Conservation (phyloP, 371 early-diverging fungal genomes). For the Mortierella sp. region DNA sequence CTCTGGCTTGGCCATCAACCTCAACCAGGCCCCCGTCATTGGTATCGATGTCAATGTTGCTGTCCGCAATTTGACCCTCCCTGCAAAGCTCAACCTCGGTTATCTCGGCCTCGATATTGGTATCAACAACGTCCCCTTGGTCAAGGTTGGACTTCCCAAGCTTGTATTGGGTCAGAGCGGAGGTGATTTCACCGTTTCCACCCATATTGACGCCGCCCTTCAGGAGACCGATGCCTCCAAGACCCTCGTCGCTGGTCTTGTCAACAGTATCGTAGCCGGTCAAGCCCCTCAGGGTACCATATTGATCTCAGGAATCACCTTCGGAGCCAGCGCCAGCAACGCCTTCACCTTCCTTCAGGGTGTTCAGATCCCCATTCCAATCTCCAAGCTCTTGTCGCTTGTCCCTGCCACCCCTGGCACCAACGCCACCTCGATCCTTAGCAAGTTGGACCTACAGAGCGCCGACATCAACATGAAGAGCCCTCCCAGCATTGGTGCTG, state of each 20-base stretch:
- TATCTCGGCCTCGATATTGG: conserved; percentile 49
- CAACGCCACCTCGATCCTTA: conserved; percentile 35
- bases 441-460: conserved; percentile 38
- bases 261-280: conserved; percentile 44
- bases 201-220: conserved; percentile 39
- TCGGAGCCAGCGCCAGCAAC: conserved; percentile 49
- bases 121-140: conserved; percentile 29
- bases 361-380: conserved; percentile 41
- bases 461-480: conserved; percentile 58
- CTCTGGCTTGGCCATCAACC: conserved; percentile 43
- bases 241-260: conserved; percentile 47
- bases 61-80: conserved; percentile 40
- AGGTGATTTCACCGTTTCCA: conserved; percentile 33
- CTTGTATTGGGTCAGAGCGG: conserved; percentile 40
- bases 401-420: conserved; percentile 26
- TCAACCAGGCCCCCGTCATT: conserved; percentile 51
- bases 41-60: conserved; percentile 49
- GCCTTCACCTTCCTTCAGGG: conserved; percentile 43
- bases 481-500: conserved; percentile 57
- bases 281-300: conserved; percentile 43
- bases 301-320: conserved; percentile 38
- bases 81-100: conserved; percentile 46
- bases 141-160: conserved; percentile 42
- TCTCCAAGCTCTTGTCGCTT: conserved; percentile 41
- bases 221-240: conserved; percentile 40